Evolutionary conservation across 768 basidiomycete genomes (phyloP).

Genomic region (Suillus paluster): DNA sequence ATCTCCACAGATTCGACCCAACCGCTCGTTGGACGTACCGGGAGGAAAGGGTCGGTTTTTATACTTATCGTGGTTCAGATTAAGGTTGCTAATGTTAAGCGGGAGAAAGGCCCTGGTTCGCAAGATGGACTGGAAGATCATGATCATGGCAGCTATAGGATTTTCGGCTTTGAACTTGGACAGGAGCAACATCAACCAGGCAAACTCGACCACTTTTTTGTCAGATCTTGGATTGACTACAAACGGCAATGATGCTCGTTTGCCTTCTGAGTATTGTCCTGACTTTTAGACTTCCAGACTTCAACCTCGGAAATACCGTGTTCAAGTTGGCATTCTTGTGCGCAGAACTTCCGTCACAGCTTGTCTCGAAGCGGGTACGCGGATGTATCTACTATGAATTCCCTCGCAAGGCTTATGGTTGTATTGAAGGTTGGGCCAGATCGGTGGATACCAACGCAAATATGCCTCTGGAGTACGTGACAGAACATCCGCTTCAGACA

Average conservation of each 20-base stretch:
- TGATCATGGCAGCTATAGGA: constrained; percentile 58
- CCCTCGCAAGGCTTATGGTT: neutral
- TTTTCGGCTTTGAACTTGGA: constrained; percentile 63
- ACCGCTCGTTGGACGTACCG: constrained; percentile 61
- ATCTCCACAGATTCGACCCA: constrained; percentile 59
- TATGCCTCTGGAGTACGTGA: constrained; percentile 52
- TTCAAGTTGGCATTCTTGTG: constrained; percentile 54
- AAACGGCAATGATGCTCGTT: constrained; percentile 35
- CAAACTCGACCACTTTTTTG: constrained; percentile 63
- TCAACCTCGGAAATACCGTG: constrained; percentile 59
- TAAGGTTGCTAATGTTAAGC: constrained; percentile 1
- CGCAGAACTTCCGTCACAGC: constrained; percentile 66
- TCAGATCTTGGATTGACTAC: constrained; percentile 57
- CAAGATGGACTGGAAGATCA: constrained; percentile 65
- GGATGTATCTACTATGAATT: neutral
- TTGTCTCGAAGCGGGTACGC: constrained; percentile 60
- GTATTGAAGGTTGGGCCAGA: constrained; percentile 56
- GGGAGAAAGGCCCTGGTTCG: constrained; percentile 47
- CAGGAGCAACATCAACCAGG: constrained; percentile 57
- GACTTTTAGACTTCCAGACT: constrained; percentile 41
- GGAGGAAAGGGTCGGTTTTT: constrained; percentile 50
- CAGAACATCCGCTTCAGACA: neutral
- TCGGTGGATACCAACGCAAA: constrained; percentile 65
- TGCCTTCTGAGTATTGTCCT: neutral
- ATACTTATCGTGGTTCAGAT: neutral